Conservation (phyloP, 2,329 filamentous ascomycete genomes). For the Alternaria sp. region DNA sequence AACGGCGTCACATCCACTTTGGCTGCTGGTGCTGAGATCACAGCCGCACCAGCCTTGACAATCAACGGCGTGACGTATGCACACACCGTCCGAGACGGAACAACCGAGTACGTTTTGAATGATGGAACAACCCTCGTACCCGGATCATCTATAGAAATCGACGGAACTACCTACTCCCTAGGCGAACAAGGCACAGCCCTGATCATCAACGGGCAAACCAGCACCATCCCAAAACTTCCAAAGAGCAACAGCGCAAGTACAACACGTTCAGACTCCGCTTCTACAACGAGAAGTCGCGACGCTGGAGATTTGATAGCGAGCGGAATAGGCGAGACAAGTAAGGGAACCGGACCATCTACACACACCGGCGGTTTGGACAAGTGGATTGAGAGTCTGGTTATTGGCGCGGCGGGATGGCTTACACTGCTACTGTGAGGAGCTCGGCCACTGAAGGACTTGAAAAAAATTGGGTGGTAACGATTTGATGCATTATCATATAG, state of each 20-base stretch:
- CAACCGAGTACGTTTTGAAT: constrained; percentile 27
- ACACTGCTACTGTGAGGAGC: constrained; percentile 28
- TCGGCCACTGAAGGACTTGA: not conserved
- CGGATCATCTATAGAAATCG: constrained; percentile 30
- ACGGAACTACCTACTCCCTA: constrained; percentile 39
- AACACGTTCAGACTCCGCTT: constrained; percentile 16
- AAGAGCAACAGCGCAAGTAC: constrained; percentile 37
- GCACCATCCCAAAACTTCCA: constrained; percentile 28
- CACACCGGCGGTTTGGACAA: constrained; percentile 24
- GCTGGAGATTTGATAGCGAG: constrained; percentile 36
- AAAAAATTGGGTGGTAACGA: not conserved
- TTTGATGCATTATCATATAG: constrained; percentile 6
- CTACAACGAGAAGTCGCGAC: constrained; percentile 9
- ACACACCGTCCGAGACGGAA: constrained; percentile 31
- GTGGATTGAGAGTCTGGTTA: constrained; percentile 32
- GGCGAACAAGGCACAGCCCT: constrained; percentile 34
- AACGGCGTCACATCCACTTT: constrained; percentile 37
- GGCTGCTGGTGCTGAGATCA: constrained; percentile 11
- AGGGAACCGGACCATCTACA: constrained; percentile 11
- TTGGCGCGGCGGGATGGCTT: constrained; percentile 39
- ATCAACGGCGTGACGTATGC: constrained; percentile 38
- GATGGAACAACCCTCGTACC: constrained; percentile 31
- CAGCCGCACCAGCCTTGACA: constrained; percentile 28
- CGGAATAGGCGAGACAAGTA: constrained; percentile 30
- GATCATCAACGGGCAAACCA: constrained; percentile 42